Conservation (phyloP, 2,329 filamentous ascomycete genomes). For the Coniochaeta hoffmannii region DNA sequence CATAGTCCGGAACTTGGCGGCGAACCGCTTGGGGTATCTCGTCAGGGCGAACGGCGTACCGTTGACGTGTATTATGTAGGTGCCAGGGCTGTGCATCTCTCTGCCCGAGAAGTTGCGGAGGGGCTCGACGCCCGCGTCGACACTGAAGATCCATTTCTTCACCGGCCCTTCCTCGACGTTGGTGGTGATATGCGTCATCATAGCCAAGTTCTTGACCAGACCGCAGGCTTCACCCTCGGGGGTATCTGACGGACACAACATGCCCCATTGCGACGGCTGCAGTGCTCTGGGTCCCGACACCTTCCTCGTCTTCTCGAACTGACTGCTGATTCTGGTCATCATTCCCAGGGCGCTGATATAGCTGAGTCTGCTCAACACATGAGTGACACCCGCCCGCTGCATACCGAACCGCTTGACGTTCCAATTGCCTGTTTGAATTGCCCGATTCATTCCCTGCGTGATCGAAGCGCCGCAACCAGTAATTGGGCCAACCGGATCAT, state of each 20-base stretch:
- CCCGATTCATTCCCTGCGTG: slow-evolving; percentile 86
- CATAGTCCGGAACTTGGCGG: slow-evolving; percentile 77
- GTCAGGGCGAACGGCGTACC: slow-evolving; percentile 89
- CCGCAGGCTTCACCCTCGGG: slow-evolving; percentile 98
- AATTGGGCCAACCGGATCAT: slow-evolving; percentile 81
- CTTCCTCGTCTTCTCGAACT: slow-evolving; percentile 98
- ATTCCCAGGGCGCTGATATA: slow-evolving; percentile 96
- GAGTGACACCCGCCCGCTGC: slow-evolving; percentile 94
- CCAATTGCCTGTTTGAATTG: slow-evolving; percentile 97
- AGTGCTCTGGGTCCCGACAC: slow-evolving; percentile 92
- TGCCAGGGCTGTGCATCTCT: slow-evolving; percentile 77
- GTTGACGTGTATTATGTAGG: slow-evolving; percentile 90
- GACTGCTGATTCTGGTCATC: slow-evolving; percentile 98
- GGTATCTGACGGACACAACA: slow-evolving; percentile 95
- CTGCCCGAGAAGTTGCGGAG: slow-evolving; percentile 65
- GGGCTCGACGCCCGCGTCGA: slow-evolving; percentile 77
- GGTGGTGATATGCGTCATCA: slow-evolving; percentile 99
- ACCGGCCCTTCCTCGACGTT: slow-evolving; percentile 91
- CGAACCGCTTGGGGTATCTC: slow-evolving; percentile 76
- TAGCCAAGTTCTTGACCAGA: slow-evolving; percentile 91
- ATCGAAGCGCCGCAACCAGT: slow-evolving; percentile 80
- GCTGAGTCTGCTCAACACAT: slow-evolving; percentile 89
- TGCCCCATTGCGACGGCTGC: slow-evolving; percentile 95
- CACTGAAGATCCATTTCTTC: slow-evolving; percentile 73
- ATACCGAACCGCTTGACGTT: slow-evolving; percentile 97